Evolutionary conservation across 2,329 filamentous ascomycete genomes (phyloP).

Genomic region (Hymenoscyphus albidus): DNA sequence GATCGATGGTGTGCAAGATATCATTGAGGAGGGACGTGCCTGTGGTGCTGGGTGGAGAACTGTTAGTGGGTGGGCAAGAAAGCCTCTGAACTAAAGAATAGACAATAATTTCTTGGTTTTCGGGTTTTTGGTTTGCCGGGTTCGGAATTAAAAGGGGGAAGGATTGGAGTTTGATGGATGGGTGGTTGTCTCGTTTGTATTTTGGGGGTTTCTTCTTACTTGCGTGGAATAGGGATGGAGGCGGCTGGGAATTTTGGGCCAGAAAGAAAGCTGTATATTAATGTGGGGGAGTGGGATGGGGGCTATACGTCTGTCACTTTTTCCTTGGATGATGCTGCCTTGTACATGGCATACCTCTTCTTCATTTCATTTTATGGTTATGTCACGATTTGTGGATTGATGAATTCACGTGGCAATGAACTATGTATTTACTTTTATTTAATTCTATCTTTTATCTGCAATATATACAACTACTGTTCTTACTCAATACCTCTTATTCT

Average conservation of each 20-base stretch:
- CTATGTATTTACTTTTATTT: neutral
- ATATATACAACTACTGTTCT: neutral
- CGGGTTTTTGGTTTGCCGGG: neutral
- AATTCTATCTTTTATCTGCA: neutral
- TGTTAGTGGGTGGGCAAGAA: conserved; percentile 61
- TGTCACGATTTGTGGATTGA: neutral
- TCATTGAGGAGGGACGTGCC: conserved; percentile 60
- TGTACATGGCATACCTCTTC: neutral
- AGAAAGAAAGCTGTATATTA: neutral
- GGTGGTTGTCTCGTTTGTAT: neutral
- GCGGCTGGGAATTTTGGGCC: neutral
- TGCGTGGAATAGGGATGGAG: neutral
- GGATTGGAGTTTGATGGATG: neutral
- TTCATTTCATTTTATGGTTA: neutral
- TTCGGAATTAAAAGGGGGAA: neutral
- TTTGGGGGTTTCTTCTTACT: neutral
- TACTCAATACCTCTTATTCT: neutral
- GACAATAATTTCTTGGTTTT: neutral
- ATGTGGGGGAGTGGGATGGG: neutral
- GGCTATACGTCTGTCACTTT: neutral
- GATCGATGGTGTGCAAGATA: conserved; percentile 55
- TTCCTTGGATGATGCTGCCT: neutral
- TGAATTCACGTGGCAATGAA: conserved; percentile 1
- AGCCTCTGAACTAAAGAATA: conserved; percentile 41
- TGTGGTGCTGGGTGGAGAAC: conserved; percentile 58